Conservation (phyloP, 805 yeast genomes). For the Barnettozyma wickerhamii region DNA sequence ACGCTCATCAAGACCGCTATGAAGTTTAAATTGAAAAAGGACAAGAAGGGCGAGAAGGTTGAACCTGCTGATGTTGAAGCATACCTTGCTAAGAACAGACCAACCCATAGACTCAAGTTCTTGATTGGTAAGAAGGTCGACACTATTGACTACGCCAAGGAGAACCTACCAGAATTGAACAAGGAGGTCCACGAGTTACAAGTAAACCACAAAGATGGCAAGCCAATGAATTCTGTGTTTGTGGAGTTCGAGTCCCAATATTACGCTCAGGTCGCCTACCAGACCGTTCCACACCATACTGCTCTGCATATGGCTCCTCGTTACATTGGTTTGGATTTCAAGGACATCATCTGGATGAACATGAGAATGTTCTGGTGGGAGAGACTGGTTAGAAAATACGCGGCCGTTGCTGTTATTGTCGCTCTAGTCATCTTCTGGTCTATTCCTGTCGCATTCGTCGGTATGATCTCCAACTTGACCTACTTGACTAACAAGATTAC, state of each 20-base stretch:
- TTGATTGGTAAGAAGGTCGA: constrained; percentile 58
- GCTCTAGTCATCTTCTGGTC: constrained; percentile 68
- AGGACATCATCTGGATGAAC: constrained; percentile 64
- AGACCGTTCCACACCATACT: constrained; percentile 56
- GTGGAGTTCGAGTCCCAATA: constrained; percentile 78
- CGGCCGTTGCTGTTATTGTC: constrained; percentile 48
- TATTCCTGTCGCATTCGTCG: constrained; percentile 75
- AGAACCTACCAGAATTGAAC: constrained; percentile 53
- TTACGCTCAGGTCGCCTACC: constrained; percentile 69
- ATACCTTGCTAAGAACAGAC: constrained; percentile 63
- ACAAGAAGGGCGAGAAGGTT: constrained; percentile 52
- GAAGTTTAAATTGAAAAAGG: constrained; percentile 57
- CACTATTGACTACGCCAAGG: constrained; percentile 52
- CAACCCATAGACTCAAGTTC: constrained; percentile 43
- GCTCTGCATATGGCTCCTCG: constrained; percentile 62
- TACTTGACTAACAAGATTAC: constrained; percentile 53
- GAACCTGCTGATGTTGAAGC: constrained; percentile 44
- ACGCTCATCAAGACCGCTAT: constrained; percentile 55
- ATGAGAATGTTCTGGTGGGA: constrained; percentile 83
- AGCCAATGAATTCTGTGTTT: constrained; percentile 75
- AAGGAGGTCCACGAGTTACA: constrained; percentile 55
- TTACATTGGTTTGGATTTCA: constrained; percentile 58
- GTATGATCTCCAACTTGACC: constrained; percentile 65
- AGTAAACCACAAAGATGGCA: constrained; percentile 37
- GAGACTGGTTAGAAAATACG: constrained; percentile 47